Conservation (phyloP, 129 eudicot species). For the Pulicaria dysenterica region DNA sequence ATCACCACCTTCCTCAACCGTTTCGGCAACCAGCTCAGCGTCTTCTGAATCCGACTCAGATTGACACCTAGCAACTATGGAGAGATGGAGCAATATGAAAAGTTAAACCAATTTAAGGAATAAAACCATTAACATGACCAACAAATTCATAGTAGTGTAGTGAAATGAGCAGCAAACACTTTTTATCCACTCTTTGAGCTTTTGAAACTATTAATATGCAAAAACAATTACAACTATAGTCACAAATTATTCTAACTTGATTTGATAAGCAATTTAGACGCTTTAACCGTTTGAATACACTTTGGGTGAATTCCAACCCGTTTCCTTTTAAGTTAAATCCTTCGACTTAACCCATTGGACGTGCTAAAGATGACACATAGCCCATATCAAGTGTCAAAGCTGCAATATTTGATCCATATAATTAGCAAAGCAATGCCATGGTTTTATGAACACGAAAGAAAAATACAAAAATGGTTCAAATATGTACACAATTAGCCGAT, state of each 20-base stretch:
- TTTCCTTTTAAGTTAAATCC: not conserved
- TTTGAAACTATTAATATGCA: not conserved
- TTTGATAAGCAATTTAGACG: not conserved
- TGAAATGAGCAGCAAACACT: not conserved
- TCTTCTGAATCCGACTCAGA: conserved; percentile 62
- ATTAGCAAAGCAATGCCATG: not conserved
- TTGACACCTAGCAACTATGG: conserved; percentile 83
- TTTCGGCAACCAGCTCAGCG: conserved; percentile 51
- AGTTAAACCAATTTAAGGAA: conserved; percentile 12
- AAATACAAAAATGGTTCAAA: not conserved
- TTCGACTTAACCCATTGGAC: not conserved
- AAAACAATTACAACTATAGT: not conserved
- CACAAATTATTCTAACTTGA: not conserved
- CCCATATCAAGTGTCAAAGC: not conserved
- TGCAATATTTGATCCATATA: not conserved
- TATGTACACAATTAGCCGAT: not conserved
- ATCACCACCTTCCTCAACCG: conserved; percentile 66
- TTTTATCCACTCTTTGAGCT: not conserved
- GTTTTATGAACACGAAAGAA: too few species aligned
- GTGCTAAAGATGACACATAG: not conserved
- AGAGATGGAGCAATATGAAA: conserved; percentile 37
- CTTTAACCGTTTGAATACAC: not conserved
- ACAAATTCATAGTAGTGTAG: not conserved
- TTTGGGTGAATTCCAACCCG: not conserved
- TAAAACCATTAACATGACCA: not conserved